These are phyloP conservation scores for Candida peoriensis DNA, from an alignment of 805 yeast genomes.

Conservation along the genomic window DNA sequence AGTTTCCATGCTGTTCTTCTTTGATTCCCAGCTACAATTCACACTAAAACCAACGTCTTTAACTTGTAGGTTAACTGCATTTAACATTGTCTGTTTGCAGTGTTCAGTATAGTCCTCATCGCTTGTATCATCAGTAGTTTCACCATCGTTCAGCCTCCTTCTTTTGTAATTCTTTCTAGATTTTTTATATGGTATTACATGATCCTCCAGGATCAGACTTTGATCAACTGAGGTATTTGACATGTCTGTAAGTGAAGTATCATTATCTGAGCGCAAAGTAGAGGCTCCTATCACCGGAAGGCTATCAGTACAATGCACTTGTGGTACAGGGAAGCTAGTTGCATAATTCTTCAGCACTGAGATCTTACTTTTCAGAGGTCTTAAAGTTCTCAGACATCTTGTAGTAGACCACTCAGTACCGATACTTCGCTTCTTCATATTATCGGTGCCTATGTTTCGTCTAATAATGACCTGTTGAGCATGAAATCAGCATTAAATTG, in stretches of 20 bases:
- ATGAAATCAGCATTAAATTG: background rate
- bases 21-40: slow-evolving; percentile 1
- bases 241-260: background rate
- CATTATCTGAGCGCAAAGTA: background rate
- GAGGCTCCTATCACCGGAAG: too few species aligned
- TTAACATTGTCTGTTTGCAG: too few species aligned
- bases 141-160: background rate
- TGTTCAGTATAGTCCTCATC: background rate
- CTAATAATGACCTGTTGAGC: background rate
- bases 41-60: too few species aligned
- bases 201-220: slow-evolving; percentile 9
- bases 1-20: slow-evolving; percentile 1
- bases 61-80: background rate
- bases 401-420: background rate
- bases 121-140: slow-evolving; percentile 1
- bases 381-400: slow-evolving; percentile 10
- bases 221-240: slow-evolving; percentile 3
- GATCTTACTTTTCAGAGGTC: slow-evolving; percentile 14
- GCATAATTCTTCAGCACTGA: slow-evolving; percentile 3
- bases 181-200: slow-evolving; percentile 3
- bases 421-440: too few species aligned
- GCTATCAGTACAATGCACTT: background rate
- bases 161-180: slow-evolving; percentile 3
- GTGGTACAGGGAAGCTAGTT: too few species aligned
- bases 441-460: background rate